A percentile compares a stretch with the other conserved stretches of the same genome.
phyloP scores from a whole-genome alignment of 2,329 filamentous ascomycete species.

The Colletotrichum siamense region DNA sequence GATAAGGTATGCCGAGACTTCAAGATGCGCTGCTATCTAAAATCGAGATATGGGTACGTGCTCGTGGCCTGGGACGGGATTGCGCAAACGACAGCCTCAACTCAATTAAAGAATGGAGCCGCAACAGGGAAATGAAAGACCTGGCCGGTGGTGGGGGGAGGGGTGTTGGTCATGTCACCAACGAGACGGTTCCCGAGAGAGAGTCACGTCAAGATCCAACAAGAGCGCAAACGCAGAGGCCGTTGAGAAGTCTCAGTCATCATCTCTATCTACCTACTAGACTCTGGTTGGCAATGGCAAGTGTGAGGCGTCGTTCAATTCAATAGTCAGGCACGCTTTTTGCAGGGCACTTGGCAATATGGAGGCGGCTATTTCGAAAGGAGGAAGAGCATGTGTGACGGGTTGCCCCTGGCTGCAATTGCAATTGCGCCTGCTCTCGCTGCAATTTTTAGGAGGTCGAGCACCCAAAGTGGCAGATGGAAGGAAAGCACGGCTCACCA shows the following conservation, averaged over 20 bases:
- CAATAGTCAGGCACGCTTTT: background rate
- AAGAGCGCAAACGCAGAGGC: background rate
- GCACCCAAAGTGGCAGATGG: background rate
- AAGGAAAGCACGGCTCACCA: background rate
- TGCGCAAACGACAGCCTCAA: slow-evolving; percentile 8
- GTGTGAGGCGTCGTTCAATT: background rate
- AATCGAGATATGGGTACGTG: background rate
- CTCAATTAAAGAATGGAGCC: background rate
- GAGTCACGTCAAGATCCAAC: background rate
- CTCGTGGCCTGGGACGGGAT: background rate
- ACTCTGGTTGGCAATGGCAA: background rate
- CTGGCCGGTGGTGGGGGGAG: background rate
- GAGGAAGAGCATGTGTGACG: background rate
- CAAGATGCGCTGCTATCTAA: background rate
- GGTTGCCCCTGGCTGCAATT: background rate
- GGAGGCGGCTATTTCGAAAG: background rate
- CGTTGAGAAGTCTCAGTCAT: background rate
- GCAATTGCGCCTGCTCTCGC: background rate
- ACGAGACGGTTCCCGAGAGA: background rate
- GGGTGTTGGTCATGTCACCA: background rate
- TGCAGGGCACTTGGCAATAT: background rate
- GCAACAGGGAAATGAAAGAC: background rate
- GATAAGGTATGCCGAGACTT: background rate
- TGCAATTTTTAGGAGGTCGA: background rate
- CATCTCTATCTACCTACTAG: background rate